Evolutionary conservation across 2,329 filamentous ascomycete species (phyloP).

Genomic region (Apiospora aurea): DNA sequence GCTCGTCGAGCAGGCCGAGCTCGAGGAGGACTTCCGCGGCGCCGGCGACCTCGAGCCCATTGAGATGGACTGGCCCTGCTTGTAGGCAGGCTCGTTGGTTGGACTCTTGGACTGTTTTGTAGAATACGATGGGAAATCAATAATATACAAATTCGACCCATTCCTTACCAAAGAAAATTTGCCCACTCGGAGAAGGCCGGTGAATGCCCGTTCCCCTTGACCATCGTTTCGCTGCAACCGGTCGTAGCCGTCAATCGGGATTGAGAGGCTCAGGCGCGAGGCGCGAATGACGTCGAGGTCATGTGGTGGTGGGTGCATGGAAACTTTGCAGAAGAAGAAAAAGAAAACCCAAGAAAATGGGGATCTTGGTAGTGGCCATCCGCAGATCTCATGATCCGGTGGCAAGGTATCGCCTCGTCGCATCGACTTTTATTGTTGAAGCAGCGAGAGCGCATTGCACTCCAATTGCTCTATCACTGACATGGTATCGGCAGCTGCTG

Average conservation of each 20-base stretch:
- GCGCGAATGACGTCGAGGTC: not conserved
- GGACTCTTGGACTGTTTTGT: not conserved
- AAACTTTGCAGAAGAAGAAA: not conserved
- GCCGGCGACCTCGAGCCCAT: constrained; percentile 56
- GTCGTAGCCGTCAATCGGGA: not conserved
- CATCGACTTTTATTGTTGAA: not conserved
- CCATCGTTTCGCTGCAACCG: not conserved
- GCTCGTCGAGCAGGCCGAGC: constrained; percentile 60
- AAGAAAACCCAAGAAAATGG: not conserved
- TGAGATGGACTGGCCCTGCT: constrained; percentile 45
- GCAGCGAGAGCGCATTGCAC: not conserved
- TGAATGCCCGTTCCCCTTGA: not conserved
- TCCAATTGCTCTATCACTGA: not conserved
- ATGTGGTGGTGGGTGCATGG: not conserved
- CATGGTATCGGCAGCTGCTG: not conserved
- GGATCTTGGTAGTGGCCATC: not conserved
- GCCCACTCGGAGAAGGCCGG: not conserved
- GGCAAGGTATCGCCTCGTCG: not conserved
- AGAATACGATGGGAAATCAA: not conserved
- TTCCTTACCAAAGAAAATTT: not conserved
- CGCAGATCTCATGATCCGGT: not conserved
- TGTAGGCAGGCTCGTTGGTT: constrained; percentile 31
- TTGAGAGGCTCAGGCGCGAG: not conserved
- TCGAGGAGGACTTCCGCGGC: constrained; percentile 57
- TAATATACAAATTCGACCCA: not conserved